A percentile compares a stretch with the other conserved stretches of the same genome.
phyloP scores from a whole-genome alignment of 129 eudicot genomes.

The Heracleum sosnowskyi region DNA sequence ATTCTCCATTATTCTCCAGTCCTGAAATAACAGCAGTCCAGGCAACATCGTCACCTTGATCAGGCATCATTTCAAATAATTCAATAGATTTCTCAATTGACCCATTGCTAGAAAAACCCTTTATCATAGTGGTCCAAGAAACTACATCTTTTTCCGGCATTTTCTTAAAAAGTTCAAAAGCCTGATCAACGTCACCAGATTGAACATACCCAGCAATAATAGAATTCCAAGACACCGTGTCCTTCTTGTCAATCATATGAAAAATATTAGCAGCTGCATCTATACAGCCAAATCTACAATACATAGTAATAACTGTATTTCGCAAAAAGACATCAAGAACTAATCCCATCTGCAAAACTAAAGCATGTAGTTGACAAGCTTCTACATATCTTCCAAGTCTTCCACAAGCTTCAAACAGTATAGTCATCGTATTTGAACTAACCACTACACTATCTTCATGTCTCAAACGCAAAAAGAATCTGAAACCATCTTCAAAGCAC shows the following conservation, averaged over 20 bases:
- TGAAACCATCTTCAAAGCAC: slow-evolving; percentile 54
- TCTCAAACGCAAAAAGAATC: slow-evolving; percentile 51
- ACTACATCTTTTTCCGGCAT: slow-evolving; percentile 44
- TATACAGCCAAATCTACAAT: slow-evolving; percentile 44
- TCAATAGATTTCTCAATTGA: slow-evolving; percentile 35
- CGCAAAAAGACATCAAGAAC: slow-evolving; percentile 48
- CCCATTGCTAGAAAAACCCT: slow-evolving; percentile 54
- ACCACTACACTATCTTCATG: slow-evolving; percentile 28
- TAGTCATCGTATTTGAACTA: slow-evolving; percentile 40
- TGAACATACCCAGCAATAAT: slow-evolving; percentile 52
- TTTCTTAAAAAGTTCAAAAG: slow-evolving; percentile 32
- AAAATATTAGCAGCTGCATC: slow-evolving; percentile 43
- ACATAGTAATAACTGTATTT: slow-evolving; percentile 69
- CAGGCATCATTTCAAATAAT: slow-evolving; percentile 60
- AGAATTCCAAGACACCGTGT: slow-evolving; percentile 66
- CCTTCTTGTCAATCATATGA: slow-evolving; percentile 39
- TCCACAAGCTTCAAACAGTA: slow-evolving; percentile 61
- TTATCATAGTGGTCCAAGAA: slow-evolving; percentile 75
- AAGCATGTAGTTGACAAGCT: slow-evolving; percentile 59
- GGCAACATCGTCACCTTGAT: slow-evolving; percentile 50
- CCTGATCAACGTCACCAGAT: slow-evolving; percentile 44
- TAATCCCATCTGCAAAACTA: slow-evolving; percentile 45
- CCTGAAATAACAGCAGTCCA: slow-evolving; percentile 90
- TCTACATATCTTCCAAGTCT: slow-evolving; percentile 38
- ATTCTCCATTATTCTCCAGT: slow-evolving; percentile 43